Evolutionary conservation across 495 filamentous ascomycete species (phyloP), one percentile per base, ranked within the genome.

Genomic region (Hyaloscypha finlandica): DNA sequence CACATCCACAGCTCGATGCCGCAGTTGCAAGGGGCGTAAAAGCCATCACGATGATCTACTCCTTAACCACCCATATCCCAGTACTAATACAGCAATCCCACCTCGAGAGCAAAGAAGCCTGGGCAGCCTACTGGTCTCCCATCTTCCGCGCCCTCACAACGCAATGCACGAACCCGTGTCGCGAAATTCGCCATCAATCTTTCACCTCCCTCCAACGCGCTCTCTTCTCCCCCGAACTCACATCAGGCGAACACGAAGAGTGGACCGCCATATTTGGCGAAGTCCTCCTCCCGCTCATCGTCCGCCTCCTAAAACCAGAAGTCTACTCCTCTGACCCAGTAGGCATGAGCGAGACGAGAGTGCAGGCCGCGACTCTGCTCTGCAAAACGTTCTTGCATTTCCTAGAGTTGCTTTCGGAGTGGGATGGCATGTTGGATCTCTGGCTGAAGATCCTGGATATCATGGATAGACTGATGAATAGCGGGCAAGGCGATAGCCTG

Each of bases 371-470:
- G 16, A 96, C 89, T 30, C 81, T 98, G 53, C 85, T 97, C 32
- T 97, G 91, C 82, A 97, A 94, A 76, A 92, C 97, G 14, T 99
- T 97, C 79, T 73, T 98, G 73, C 96, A 97, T 74, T 97, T 97
- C 76, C 84, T 97, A 11, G 92, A 93, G 2, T 83, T 92, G 64
- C 82, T 97, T 62, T 88, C 89, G 9, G 90, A 93, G 67, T 91
- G 90, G 84, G 90, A 93, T 22, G 93, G 90, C n/a, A 92, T 98
- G 90, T 80, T 97, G 51, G 91, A 94, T 75, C 83, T 98, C 6
- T 99, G 95, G 95, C 76, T 95, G 20, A 88, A 88, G 76, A 97
- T 98, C 59, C 82, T 99, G 72, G 92, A 95, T 76, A 92, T 98
- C 61, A 94, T 98, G 83, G 95, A 98, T 72, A 85, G 95, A 32